Evolutionary conservation across 257 asterid species (phyloP).

Genomic region (Solanum ossicruentum): DNA sequence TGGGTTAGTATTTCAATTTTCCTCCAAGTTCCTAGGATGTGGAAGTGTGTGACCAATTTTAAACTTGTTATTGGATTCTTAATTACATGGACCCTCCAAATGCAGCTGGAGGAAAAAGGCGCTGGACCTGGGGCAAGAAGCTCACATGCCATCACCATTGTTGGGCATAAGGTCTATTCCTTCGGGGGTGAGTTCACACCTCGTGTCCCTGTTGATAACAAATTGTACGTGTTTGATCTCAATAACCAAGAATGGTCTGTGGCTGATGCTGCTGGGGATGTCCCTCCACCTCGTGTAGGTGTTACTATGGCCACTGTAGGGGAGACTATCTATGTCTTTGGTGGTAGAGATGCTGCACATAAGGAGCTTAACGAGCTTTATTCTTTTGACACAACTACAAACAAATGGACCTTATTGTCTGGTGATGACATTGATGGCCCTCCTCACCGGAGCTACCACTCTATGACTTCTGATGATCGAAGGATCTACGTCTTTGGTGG

Average conservation of each 20-base stretch:
- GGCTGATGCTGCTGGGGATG: conserved; percentile 44
- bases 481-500: conserved; percentile 71
- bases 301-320: conserved; percentile 64
- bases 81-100: not conserved
- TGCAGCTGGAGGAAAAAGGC: conserved; percentile 76
- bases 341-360: conserved; percentile 74
- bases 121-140: conserved; percentile 86
- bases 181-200: conserved; percentile 89
- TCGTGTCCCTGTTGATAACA: conserved; percentile 77
- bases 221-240: conserved; percentile 50
- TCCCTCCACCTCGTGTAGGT: conserved; percentile 89
- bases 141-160: conserved; percentile 76
- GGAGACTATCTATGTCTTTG: conserved; percentile 51
- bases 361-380: conserved; percentile 63
- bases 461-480: conserved; percentile 52
- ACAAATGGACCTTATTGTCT: conserved; percentile 52
- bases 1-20: not conserved
- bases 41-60: not conserved
- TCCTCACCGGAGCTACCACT: conserved; percentile 77
- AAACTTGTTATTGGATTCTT: not conserved
- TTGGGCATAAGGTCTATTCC: conserved; percentile 57
- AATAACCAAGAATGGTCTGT: conserved; percentile 49
- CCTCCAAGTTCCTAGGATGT: not conserved
- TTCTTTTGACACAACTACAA: conserved; percentile 38
- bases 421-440: conserved; percentile 29